These are phyloP conservation scores for Helichrysum umbraculigerum DNA, from an alignment of 129 eudicot species.

Conservation along the genomic window DNA sequence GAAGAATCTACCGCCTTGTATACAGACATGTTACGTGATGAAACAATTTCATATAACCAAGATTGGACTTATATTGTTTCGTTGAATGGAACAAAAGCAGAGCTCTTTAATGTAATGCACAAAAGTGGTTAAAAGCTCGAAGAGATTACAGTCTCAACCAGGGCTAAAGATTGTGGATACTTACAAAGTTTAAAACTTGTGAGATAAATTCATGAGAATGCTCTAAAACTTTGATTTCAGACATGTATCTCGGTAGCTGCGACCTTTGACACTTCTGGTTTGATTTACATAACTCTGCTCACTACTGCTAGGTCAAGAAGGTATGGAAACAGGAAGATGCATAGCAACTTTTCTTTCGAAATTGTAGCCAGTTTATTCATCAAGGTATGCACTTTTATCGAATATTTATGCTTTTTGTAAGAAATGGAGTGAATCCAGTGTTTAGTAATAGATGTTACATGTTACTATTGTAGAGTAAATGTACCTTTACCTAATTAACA, in stretches of 20 bases:
- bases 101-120: constrained; percentile 36
- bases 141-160: constrained; percentile 45
- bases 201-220: constrained; percentile 41
- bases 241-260: constrained; percentile 37
- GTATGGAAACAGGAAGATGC: constrained; percentile 47
- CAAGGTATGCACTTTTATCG: constrained; percentile 45
- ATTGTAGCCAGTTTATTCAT: constrained; percentile 42
- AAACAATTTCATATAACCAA: no score
- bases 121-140: constrained; percentile 38
- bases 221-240: constrained; percentile 29
- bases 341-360: constrained; percentile 41
- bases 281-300: constrained; percentile 46
- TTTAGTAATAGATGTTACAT: no score
- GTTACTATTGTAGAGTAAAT: no score
- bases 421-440: constrained; percentile 38
- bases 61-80: background rate
- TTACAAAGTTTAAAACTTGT: constrained; percentile 32
- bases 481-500: no score
- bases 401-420: constrained; percentile 45
- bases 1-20: constrained; percentile 44
- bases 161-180: constrained; percentile 38
- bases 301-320: constrained; percentile 50
- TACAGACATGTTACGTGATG: background rate
- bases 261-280: constrained; percentile 46
- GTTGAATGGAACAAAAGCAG: constrained; percentile 34